Percentiles rank a stretch among this genome's conserved stretches.
phyloP scores from a whole-genome alignment of 768 basidiomycete genomes.

The Lactarius vividus region DNA sequence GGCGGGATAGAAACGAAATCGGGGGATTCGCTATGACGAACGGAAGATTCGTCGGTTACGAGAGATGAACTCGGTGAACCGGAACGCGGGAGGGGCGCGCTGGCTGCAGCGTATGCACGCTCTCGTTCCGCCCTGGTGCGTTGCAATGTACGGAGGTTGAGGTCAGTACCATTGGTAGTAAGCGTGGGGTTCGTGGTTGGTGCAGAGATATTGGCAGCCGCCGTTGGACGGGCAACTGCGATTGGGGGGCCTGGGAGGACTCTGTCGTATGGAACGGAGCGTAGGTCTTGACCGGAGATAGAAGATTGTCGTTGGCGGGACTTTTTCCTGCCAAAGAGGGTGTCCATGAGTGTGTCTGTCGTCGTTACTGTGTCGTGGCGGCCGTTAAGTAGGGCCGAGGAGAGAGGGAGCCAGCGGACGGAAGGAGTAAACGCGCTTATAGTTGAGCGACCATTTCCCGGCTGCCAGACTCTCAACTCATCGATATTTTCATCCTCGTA shows the following conservation, averaged over 20 bases:
- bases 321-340: slow-evolving; percentile 59
- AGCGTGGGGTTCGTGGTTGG: slow-evolving; percentile 82
- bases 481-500: slow-evolving; percentile 22
- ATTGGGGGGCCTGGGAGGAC: slow-evolving; percentile 59
- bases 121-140: slow-evolving; percentile 55
- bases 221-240: slow-evolving; percentile 40
- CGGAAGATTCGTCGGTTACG: slow-evolving; percentile 57
- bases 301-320: slow-evolving; percentile 60
- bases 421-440: background rate
- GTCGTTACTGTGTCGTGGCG: background rate
- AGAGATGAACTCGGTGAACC: slow-evolving; percentile 51
- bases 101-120: slow-evolving; percentile 44
- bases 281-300: slow-evolving; percentile 55
- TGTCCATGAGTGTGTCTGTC: slow-evolving; percentile 48
- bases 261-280: slow-evolving; percentile 72
- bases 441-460: slow-evolving; percentile 8
- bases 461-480: slow-evolving; percentile 19
- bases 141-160: slow-evolving; percentile 58
- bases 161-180: slow-evolving; percentile 65
- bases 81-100: slow-evolving; percentile 39
- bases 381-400: background rate
- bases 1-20: slow-evolving; percentile 37
- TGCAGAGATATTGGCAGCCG: slow-evolving; percentile 57
- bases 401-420: background rate
- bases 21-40: slow-evolving; percentile 51